Evolutionary conservation across 345 rosid genomes (phyloP).

Genomic region (Laguncularia racemosa): DNA sequence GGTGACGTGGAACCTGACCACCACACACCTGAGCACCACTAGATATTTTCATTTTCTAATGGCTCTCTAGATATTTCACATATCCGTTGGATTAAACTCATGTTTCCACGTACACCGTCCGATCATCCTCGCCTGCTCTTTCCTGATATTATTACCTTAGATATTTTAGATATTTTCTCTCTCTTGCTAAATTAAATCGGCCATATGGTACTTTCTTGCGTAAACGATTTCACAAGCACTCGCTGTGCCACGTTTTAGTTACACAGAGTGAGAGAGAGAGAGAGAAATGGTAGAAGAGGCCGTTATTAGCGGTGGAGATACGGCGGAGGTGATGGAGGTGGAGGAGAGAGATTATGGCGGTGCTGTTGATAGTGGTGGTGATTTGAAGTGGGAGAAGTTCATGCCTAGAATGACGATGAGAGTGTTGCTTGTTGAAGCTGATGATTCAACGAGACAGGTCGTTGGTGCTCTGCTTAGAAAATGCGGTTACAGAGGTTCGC

Average conservation of each 20-base stretch:
- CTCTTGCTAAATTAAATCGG: too few relatives aligned
- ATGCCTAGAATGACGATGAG: conserved; percentile 58
- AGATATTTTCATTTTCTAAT: conserved; percentile 29
- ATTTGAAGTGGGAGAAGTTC: conserved; percentile 61
- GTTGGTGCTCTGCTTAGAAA: conserved; percentile 78
- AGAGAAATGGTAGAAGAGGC: conserved; percentile 28
- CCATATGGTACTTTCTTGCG: too few relatives aligned
- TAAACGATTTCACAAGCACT: too few relatives aligned
- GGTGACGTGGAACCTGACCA: conserved; percentile 43
- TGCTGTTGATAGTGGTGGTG: conserved; percentile 12
- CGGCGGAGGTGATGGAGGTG: conserved; percentile 16
- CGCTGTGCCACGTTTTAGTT: too few relatives aligned
- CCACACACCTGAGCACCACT: conserved; percentile 24
- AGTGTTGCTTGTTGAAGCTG: conserved; percentile 86
- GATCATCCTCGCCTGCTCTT: too few relatives aligned
- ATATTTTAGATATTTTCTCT: too few relatives aligned
- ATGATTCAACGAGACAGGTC: conserved; percentile 91
- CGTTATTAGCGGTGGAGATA: conserved; percentile 20
- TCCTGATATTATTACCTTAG: too few relatives aligned
- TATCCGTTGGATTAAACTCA: too few relatives aligned
- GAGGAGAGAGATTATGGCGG: conserved; percentile 11
- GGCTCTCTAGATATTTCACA: neutral
- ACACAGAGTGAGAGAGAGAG: too few relatives aligned
- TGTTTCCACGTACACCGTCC: too few relatives aligned
- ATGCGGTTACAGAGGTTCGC: conserved; percentile 78